Evolutionary conservation across 163 green algal species (phyloP), one percentile per base, ranked within the genome.

Genomic region (Chlorella variabilis): DNA sequence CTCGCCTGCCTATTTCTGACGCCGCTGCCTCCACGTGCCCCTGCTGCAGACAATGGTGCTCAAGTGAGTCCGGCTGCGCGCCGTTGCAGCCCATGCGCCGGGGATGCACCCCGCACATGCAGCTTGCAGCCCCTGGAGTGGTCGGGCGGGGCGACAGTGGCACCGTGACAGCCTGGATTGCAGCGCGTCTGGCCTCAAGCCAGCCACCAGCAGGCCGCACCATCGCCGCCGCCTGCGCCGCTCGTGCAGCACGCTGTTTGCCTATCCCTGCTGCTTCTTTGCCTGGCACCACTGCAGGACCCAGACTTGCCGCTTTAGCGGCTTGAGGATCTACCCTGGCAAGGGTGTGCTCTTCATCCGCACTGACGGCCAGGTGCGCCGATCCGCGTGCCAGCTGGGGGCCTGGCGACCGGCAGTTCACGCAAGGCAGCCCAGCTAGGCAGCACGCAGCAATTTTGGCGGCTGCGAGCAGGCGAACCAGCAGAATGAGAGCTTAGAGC

Each of bases 311-410:
- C 94, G 95, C 87, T 99, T 98, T 88, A 98, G 93, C 90, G 97
- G 97, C 88, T 90, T 98, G 78, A 95, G 91, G 86, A 98, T 99
- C 77, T 99, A 98, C 84, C 97, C 97, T 69, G 97, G 97, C 80
- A 89, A 91, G 73, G 97, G 96, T 36, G 95, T 98, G 70, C 81
- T 97, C 36, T 98, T 96, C 85, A 93, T 98, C 82, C 92, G 95
- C 49, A 89, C 83, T 25, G 97, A 99, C 86, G 93, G 94, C 79
- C 94, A 97, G 92, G 88, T 93, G 69, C 33, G 74, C 34, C 27
- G 25, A 11, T 54, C 45, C n/a, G n/a, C n/a, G n/a, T 31, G 1
- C 41, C 15, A 31, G 65, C 42, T 38, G 42, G 48, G 31, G 33
- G 34, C 33, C 5, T 34, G 9, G 41, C 49, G 41, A 1, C 45